phyloP scores from a whole-genome alignment of 768 basidiomycete genomes.

The Heimioporus sp. region DNA sequence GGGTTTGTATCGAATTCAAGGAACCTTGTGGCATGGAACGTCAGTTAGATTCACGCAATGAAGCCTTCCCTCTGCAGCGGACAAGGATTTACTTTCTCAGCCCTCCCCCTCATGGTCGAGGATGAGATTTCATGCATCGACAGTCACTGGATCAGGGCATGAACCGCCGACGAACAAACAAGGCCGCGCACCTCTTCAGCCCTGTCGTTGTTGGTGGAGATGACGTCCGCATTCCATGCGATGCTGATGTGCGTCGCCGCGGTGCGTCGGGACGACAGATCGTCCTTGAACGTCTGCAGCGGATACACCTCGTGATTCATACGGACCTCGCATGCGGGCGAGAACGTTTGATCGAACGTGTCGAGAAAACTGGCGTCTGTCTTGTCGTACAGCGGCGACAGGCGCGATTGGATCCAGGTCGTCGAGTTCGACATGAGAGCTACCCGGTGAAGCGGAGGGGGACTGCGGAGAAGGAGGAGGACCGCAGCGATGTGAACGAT shows the following conservation, averaged over 20 bases:
- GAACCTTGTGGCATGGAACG: too few relatives aligned
- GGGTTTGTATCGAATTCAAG: too few relatives aligned
- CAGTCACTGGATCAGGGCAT: too few relatives aligned
- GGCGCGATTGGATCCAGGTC: slow-evolving; percentile 30
- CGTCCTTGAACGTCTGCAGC: slow-evolving; percentile 28
- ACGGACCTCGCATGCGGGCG: slow-evolving; percentile 33
- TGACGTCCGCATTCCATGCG: slow-evolving; percentile 34
- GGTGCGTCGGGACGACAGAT: slow-evolving; percentile 19
- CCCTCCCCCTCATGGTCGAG: too few relatives aligned
- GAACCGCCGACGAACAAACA: too few relatives aligned
- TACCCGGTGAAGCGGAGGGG: neutral
- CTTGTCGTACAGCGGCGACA: slow-evolving; percentile 28
- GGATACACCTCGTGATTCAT: slow-evolving; percentile 27
- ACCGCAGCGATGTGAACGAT: slow-evolving; percentile 2
- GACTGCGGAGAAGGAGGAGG: neutral
- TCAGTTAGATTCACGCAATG: too few relatives aligned
- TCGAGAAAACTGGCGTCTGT: slow-evolving; percentile 7
- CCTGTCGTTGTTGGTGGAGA: slow-evolving; percentile 28
- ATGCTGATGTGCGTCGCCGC: slow-evolving; percentile 21
- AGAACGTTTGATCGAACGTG: slow-evolving; percentile 31
- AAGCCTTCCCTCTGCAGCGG: too few relatives aligned
- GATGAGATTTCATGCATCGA: too few relatives aligned
- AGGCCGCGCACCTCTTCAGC: slow-evolving; percentile 18
- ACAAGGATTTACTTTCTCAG: too few relatives aligned
- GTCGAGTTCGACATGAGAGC: neutral